Evolutionary conservation across 2,329 filamentous ascomycete species (phyloP).

Genomic region (Fonsecaea pedrosoi): DNA sequence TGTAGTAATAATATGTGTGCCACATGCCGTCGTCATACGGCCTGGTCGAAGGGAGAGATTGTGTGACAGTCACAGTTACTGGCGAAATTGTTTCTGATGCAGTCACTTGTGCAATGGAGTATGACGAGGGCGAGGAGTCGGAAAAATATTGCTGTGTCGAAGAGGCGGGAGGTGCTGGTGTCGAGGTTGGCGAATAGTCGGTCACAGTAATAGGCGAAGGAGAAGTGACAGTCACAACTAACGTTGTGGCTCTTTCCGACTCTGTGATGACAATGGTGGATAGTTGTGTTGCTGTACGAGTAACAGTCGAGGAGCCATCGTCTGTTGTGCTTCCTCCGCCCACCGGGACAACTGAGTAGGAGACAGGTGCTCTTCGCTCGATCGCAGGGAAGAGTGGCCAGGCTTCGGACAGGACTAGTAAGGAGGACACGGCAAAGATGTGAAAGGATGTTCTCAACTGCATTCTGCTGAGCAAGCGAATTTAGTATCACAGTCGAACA

Average conservation of each 20-base stretch:
- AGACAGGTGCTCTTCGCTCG: conserved; percentile 35
- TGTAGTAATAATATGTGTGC: conserved; percentile 43
- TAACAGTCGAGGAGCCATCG: conserved; percentile 30
- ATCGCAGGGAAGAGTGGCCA: conserved; percentile 22
- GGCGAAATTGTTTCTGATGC: conserved; percentile 15
- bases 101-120: background rate
- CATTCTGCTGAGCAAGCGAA: conserved; percentile 23
- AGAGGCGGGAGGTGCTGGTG: conserved; percentile 1
- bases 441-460: conserved; percentile 13
- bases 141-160: conserved; percentile 2
- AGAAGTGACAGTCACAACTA: conserved; percentile 36
- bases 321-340: conserved; percentile 43
- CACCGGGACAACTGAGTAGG: conserved; percentile 46
- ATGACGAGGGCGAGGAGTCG: background rate
- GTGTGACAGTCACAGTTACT: conserved; percentile 35
- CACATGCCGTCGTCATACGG: conserved; percentile 44
- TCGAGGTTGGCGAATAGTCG: conserved; percentile 18
- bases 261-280: conserved; percentile 38
- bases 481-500: conserved; percentile 3
- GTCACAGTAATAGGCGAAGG: conserved; percentile 33
- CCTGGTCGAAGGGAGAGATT: conserved; percentile 34
- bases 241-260: conserved; percentile 37
- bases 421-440: conserved; percentile 23
- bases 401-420: conserved; percentile 28
- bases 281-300: conserved; percentile 42